Percentiles rank a stretch among this genome's conserved stretches.
Evolutionary conservation across 164 flowering plant genomes (phyloP).

Genomic region (Berberis vulgaris): DNA sequence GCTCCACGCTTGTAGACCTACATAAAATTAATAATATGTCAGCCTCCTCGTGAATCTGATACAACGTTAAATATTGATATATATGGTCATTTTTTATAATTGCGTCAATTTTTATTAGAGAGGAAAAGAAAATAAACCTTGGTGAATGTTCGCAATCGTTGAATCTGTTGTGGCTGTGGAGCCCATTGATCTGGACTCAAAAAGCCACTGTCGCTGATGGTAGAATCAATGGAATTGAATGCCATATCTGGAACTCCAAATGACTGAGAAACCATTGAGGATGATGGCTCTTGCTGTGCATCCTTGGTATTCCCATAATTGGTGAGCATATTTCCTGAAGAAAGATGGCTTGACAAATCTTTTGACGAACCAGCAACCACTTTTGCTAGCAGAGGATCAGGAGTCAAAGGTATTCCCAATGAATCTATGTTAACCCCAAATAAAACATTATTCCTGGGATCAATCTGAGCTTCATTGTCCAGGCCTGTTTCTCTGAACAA

Average conservation of each 20-base stretch:
- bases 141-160: constrained; percentile 73
- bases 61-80: too few relatives aligned
- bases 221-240: constrained; percentile 75
- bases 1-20: constrained; percentile 97
- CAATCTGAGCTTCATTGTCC: constrained; percentile 51
- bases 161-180: constrained; percentile 63
- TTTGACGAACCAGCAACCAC: constrained; percentile 42
- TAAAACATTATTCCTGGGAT: constrained; percentile 44
- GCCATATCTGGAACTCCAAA: constrained; percentile 84
- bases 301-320: constrained; percentile 58
- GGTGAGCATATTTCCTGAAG: constrained; percentile 47
- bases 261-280: constrained; percentile 89
- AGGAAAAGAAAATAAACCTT: constrained; percentile 40
- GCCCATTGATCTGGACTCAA: constrained; percentile 57
- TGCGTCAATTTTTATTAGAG: neutral
- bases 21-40: constrained; percentile 11
- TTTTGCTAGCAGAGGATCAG: constrained; percentile 46
- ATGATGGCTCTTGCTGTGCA: constrained; percentile 69
- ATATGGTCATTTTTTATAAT: neutral
- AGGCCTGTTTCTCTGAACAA: constrained; percentile 52
- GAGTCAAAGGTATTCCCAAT: constrained; percentile 40
- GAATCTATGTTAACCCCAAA: constrained; percentile 52
- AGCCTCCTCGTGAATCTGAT: neutral
- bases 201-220: constrained; percentile 58
- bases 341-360: constrained; percentile 42